phyloP scores from a whole-genome alignment of 805 yeast species.

The Wickerhamiella vanderwaltii region DNA sequence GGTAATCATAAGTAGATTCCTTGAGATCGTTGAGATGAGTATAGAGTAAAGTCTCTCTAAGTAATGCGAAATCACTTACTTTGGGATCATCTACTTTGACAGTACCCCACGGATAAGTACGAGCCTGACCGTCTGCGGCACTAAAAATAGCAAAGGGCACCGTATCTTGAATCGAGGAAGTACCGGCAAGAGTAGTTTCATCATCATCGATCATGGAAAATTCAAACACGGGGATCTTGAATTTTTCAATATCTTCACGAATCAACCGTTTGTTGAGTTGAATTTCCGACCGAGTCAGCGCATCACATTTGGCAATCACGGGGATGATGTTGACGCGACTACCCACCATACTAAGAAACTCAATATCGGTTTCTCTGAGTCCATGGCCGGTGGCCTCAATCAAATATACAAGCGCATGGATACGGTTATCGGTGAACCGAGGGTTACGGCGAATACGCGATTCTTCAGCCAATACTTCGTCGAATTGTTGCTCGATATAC shows the following conservation, averaged over 20 bases:
- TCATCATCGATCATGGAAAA: conserved; percentile 51
- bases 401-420: conserved; percentile 68
- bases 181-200: conserved; percentile 43
- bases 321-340: conserved; percentile 78
- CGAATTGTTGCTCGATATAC: conserved; percentile 60
- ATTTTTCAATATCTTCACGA: conserved; percentile 57
- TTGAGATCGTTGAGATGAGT: conserved; percentile 81
- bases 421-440: conserved; percentile 56
- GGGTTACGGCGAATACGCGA: conserved; percentile 63
- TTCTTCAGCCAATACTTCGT: conserved; percentile 61
- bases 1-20: conserved; percentile 74
- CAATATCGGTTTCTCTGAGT: conserved; percentile 59
- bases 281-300: conserved; percentile 68
- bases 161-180: conserved; percentile 47
- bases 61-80: conserved; percentile 64
- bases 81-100: conserved; percentile 57
- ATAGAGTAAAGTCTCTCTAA: conserved; percentile 67
- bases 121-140: conserved; percentile 28
- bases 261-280: conserved; percentile 62
- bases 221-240: conserved; percentile 59
- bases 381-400: conserved; percentile 49
- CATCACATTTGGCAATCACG: conserved; percentile 73
- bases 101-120: conserved; percentile 52
- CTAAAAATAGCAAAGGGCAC: conserved; percentile 61
- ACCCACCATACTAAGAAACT: conserved; percentile 64